Base-by-base conservation (phyloP, 1,284 basidiomycete species). In the Laetiporus sulphureus region DNA sequence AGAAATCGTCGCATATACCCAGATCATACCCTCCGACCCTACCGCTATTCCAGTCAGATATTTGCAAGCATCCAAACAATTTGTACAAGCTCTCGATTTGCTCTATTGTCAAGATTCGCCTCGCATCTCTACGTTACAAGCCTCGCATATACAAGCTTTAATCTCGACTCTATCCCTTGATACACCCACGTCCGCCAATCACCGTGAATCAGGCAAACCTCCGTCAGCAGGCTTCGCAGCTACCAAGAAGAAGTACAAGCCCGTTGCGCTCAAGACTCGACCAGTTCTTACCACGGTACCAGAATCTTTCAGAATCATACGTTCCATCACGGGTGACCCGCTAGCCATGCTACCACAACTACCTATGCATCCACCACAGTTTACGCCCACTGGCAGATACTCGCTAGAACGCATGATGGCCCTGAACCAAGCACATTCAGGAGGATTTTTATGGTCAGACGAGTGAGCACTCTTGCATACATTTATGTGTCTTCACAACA, bases 171-270 rank as follows among this genome's bases (percentile, higher is more conserved):
- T n/a, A n/a, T n/a, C n/a, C n/a, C n/a, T n/a, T n/a, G n/a, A n/a
- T n/a, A n/a, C n/a, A n/a, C 1, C 2, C 33, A 21, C 18, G 27
- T 36, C 38, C 21, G 33, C 37, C 10, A 15, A 30, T 31, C 38
- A 22, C 24, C n/a, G n/a, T n/a, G n/a, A n/a, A 20, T 19, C 31
- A 7, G 12, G 12, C 7, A 32, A 11, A 16, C 31, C 12, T 16
- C n/a, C n/a, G n/a, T n/a, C n/a, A n/a, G 18, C 18, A 20, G 19
- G 23, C 18, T 15, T 20, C 21, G 32, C 25, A 19, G 16, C 43
- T 12, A 16, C 44, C 11, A 53, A 53, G 29, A 58, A 59, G 33
- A 64, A 65, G 48, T 68, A 68, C 50, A 67, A 67, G 36, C 64
- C 60, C 0, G 65, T 66, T 3, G 56, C 57, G 0, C 36, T 46